Base-by-base conservation (phyloP, 371 early-diverging fungal genomes). In the Rhizopus sp. region DNA sequence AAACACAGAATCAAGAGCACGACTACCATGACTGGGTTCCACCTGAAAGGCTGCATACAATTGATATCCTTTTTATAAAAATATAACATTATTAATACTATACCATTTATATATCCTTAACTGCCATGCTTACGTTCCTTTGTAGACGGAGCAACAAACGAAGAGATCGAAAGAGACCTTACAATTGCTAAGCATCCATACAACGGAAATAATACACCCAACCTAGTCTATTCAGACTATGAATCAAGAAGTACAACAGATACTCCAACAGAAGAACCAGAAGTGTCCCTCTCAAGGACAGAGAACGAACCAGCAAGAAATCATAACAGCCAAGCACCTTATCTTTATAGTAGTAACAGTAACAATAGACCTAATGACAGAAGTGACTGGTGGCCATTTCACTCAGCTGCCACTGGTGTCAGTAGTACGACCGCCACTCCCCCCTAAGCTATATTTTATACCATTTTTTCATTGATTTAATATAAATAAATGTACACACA, bases 161-260 rank as follows among this genome's bases (percentile, higher is more conserved):
- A 68, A 30, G 68, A 68, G 40, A 50, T 53, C 35, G 60, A 68
- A 39, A 57, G 68, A 34, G 68, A 68, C 45, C 50, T 68, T 23
- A 41, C 39, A 7, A 41, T 52, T 42, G 68, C 68, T 44, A 59
- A 60, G 34, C 68, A 68, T n/a, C 60, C 60, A 46, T 68, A 68
- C 33, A 63, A 67, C 35, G 60, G 56, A 16, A 50, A 31, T 13
- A 66, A 63, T 33, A 68, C 68, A 42, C 68, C 68, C 9, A 59
- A 68, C 8, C 37, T 68, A 15, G 57, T 57, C 8, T 68, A 68
- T 40, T 68, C 68, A 8, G 68, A 68, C 17, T 64, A 68, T 38
- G 68, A 68, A 54, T 68, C 68, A 9, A 56, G 60, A 59, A 68
- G 68, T 41, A 68, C 68, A 35, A 64, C 68, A 31, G 60, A 63